phyloP scores from a whole-genome alignment of 768 basidiomycete genomes.

The Floccularia luteovirens region DNA sequence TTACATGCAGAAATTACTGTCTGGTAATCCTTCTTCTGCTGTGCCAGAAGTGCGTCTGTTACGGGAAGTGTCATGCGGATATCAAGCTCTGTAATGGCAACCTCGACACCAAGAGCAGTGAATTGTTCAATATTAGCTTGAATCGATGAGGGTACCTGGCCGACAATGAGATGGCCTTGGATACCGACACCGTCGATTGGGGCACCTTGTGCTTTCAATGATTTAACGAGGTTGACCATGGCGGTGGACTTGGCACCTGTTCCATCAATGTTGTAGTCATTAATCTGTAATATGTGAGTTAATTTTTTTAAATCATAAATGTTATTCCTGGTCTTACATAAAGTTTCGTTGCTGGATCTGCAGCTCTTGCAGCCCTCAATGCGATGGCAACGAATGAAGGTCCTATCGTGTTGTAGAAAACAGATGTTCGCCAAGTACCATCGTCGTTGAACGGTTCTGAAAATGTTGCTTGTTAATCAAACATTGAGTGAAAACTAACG shows the following conservation, averaged over 20 bases:
- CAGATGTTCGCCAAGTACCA: constrained; percentile 33
- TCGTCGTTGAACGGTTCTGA: constrained; percentile 39
- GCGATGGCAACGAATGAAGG: constrained; percentile 32
- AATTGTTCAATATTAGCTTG: constrained; percentile 42
- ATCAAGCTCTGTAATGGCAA: constrained; percentile 65
- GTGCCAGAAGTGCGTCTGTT: constrained; percentile 36
- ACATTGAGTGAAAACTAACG: constrained; percentile 17
- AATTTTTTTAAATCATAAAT: background rate
- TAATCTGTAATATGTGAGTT: constrained; percentile 10
- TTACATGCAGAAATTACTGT: constrained; percentile 49
- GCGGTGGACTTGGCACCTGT: constrained; percentile 33
- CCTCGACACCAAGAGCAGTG: constrained; percentile 54
- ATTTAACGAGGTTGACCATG: constrained; percentile 37
- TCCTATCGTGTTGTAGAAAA: constrained; percentile 34
- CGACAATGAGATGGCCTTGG: constrained; percentile 54
- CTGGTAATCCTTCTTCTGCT: constrained; percentile 53
- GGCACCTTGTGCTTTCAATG: constrained; percentile 34
- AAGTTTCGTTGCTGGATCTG: constrained; percentile 25
- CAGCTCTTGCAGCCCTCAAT: constrained; percentile 31
- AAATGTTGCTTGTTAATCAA: background rate
- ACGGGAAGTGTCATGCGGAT: constrained; percentile 51
- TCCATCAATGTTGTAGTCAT: constrained; percentile 19
- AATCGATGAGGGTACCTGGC: constrained; percentile 40
- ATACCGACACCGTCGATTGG: constrained; percentile 60
- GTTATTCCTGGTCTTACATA: background rate